Conservation (phyloP, 169 alveolate species). For the Eimeria acervulina region DNA sequence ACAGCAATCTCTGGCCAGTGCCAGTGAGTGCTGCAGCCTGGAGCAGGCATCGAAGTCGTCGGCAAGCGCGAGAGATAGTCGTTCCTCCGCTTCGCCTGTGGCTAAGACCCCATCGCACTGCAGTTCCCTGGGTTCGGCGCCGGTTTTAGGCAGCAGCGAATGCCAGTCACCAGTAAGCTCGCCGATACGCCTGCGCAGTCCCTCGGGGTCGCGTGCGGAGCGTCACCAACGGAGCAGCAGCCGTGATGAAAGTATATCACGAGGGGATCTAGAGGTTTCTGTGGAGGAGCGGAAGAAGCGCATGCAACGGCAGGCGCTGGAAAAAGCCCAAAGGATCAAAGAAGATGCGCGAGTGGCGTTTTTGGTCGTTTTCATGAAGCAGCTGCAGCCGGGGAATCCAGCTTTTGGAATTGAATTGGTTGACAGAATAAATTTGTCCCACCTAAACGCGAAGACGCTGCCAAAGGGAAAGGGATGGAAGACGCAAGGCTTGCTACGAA, state of each 20-base stretch:
- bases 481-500: constrained; percentile 38
- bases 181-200: constrained; percentile 33
- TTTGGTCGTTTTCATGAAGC: constrained; percentile 39
- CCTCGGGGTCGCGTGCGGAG: neutral
- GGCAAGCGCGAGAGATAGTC: neutral
- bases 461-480: constrained; percentile 57
- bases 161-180: neutral
- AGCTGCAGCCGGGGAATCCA: constrained; percentile 1
- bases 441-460: constrained; percentile 33
- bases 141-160: neutral
- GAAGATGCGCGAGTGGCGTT: constrained; percentile 52
- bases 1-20: neutral
- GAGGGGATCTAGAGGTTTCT: neutral
- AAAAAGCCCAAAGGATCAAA: constrained; percentile 44
- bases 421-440: constrained; percentile 38
- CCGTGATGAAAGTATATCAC: neutral
- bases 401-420: constrained; percentile 14
- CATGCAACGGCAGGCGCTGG: constrained; percentile 35
- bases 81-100: constrained; percentile 27
- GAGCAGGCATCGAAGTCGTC: neutral
- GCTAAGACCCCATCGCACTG: neutral
- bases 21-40: constrained; percentile 37
- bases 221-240: constrained; percentile 20
- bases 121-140: constrained; percentile 15
- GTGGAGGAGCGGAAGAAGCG: neutral